phyloP scores from a whole-genome alignment of 2,329 filamentous ascomycete genomes.

The Epichloe glyceriae region DNA sequence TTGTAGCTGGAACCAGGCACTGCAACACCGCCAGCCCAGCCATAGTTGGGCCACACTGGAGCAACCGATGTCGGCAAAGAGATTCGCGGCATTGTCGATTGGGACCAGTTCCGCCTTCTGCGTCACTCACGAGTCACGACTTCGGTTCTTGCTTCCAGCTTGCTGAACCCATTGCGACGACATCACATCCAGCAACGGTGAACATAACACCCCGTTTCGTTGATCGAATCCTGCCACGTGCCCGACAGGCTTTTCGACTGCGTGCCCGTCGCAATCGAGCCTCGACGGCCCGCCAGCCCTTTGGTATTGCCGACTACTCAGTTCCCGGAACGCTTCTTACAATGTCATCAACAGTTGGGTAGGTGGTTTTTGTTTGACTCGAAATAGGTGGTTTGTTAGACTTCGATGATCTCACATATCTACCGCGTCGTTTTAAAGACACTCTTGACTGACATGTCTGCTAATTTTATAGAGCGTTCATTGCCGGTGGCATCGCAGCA shows the following conservation, averaged over 20 bases:
- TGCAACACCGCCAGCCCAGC: no score
- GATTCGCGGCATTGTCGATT: not conserved
- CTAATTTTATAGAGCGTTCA: constrained; percentile 53
- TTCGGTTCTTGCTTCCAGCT: not conserved
- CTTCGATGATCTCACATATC: not conserved
- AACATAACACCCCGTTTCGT: not conserved
- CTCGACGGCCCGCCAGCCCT: not conserved
- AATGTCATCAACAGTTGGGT: constrained; percentile 27
- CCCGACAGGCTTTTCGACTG: not conserved
- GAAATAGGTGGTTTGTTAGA: not conserved
- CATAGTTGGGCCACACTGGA: not conserved
- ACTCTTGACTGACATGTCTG: constrained; percentile 7
- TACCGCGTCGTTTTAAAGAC: not conserved
- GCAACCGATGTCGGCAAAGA: constrained; percentile 6
- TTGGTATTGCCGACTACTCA: not conserved
- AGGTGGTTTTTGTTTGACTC: constrained; percentile 8
- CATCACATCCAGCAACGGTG: not conserved
- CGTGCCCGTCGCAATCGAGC: constrained; percentile 2
- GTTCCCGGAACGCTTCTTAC: not conserved
- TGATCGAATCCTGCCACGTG: not conserved
- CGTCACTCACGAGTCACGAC: not conserved
- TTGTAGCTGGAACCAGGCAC: not conserved
- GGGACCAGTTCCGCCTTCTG: not conserved
- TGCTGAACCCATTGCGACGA: not conserved
- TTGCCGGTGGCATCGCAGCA: constrained; percentile 90